These are phyloP conservation scores for Warburgia ugandensis DNA, from an alignment of 164 flowering plant species.

Conservation along the genomic window DNA sequence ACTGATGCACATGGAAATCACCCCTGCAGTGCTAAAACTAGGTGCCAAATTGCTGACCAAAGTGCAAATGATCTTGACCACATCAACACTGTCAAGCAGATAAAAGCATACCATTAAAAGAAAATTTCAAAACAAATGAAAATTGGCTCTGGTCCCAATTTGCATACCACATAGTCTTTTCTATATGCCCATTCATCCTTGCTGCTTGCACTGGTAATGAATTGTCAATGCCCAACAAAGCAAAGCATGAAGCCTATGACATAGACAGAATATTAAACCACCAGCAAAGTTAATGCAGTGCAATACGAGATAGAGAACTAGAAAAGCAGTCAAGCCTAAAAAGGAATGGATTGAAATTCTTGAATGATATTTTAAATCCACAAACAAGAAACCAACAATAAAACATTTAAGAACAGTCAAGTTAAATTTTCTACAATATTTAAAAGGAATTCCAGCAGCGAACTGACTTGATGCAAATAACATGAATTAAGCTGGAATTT, in stretches of 20 bases:
- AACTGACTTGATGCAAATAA: no score
- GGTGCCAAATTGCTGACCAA: slow-evolving; percentile 45
- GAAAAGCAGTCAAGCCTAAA: background rate
- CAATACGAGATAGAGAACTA: background rate
- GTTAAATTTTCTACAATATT: no score
- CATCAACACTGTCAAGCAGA: slow-evolving; percentile 39
- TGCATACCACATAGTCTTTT: slow-evolving; percentile 38
- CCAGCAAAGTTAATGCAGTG: background rate
- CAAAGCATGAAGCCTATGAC: slow-evolving; percentile 53
- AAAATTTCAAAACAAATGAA: background rate
- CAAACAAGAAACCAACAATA: no score
- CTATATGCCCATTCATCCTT: slow-evolving; percentile 24
- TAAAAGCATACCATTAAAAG: slow-evolving; percentile 1
- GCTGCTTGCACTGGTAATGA: slow-evolving; percentile 30
- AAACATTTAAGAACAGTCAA: no score
- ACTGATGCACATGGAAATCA: slow-evolving; percentile 61
- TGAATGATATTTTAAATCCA: background rate
- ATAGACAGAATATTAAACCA: background rate
- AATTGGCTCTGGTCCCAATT: background rate
- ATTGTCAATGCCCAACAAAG: slow-evolving; percentile 47
- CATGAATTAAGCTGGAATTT: no score
- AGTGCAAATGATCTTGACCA: slow-evolving; percentile 62
- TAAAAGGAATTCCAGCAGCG: no score
- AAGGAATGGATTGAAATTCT: background rate
- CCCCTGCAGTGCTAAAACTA: slow-evolving; percentile 27